Evolutionary conservation across 441 rosid genomes (phyloP).

Genomic region (Flueggea neowawraea): DNA sequence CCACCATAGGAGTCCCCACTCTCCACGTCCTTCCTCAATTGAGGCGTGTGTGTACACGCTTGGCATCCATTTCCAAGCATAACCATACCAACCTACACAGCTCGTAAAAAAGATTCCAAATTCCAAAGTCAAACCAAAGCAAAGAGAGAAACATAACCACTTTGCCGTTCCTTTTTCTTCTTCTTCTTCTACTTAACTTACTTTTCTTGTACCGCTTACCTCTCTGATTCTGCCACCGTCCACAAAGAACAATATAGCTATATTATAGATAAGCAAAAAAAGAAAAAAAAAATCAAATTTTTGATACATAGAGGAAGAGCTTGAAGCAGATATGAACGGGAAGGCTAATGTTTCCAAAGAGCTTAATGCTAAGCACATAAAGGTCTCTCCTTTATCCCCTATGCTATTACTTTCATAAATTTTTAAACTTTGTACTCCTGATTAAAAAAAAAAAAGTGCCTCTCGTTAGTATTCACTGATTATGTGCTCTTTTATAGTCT

Average conservation of each 20-base stretch:
- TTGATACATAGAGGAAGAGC: not conserved
- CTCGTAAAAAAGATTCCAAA: not conserved
- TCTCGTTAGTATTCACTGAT: not conserved
- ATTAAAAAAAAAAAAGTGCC: too few relatives aligned
- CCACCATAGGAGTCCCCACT: too few relatives aligned
- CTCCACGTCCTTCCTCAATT: too few relatives aligned
- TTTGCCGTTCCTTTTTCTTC: constrained; percentile 22
- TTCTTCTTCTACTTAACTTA: constrained; percentile 5
- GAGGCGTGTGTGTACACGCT: constrained; percentile 23
- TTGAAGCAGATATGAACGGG: constrained; percentile 40
- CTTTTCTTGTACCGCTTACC: constrained; percentile 8
- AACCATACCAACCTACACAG: not conserved
- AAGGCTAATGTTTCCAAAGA: constrained; percentile 67
- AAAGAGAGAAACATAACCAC: constrained; percentile 15
- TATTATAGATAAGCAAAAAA: not conserved
- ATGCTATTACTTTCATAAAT: not conserved
- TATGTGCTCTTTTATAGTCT: not conserved
- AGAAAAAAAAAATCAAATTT: not conserved
- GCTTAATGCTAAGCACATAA: constrained; percentile 57
- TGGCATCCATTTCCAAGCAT: constrained; percentile 10
- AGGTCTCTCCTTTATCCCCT: constrained; percentile 24
- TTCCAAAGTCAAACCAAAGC: constrained; percentile 14
- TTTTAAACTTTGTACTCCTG: not conserved
- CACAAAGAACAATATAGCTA: not conserved
- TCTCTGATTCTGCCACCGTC: constrained; percentile 16